Conservation (phyloP, 129 eudicot species). For the Oenanthe sinensis region DNA sequence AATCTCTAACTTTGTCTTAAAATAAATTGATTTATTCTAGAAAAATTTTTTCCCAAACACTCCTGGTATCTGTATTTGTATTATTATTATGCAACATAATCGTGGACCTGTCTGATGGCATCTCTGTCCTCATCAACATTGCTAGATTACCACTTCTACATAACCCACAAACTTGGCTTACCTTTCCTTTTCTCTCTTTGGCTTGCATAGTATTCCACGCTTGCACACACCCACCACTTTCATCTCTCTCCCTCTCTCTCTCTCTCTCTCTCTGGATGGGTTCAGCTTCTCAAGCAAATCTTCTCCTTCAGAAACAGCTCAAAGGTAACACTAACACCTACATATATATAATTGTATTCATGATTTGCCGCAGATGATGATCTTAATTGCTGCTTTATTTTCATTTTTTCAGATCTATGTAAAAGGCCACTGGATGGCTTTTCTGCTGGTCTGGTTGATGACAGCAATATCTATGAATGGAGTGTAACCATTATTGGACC, state of each 20-base stretch:
- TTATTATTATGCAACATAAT: neutral
- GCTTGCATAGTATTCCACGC: slow-evolving; percentile 5
- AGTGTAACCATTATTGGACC: slow-evolving; percentile 53
- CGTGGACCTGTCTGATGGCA: neutral
- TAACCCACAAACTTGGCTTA: neutral
- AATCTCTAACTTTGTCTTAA: no score
- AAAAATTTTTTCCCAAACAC: no score
- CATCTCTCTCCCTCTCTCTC: neutral
- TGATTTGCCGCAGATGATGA: neutral
- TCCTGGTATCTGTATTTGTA: no score
- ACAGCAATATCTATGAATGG: slow-evolving; percentile 57
- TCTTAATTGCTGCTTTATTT: neutral
- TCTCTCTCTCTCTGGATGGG: slow-evolving; percentile 23
- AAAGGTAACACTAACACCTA: slow-evolving; percentile 27
- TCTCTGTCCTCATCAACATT: neutral
- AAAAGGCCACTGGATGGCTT: slow-evolving; percentile 57
- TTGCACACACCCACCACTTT: neutral
- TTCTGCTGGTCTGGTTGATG: slow-evolving; percentile 60
- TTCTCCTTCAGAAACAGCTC: slow-evolving; percentile 60
- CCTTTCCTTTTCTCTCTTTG: neutral
- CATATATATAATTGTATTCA: neutral
- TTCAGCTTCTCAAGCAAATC: slow-evolving; percentile 48
- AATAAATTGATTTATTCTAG: no score
- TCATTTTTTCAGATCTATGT: slow-evolving; percentile 36
- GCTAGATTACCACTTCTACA: neutral